phyloP scores from a whole-genome alignment of 2,329 filamentous ascomycete genomes.

The Diaporthe vexans region DNA sequence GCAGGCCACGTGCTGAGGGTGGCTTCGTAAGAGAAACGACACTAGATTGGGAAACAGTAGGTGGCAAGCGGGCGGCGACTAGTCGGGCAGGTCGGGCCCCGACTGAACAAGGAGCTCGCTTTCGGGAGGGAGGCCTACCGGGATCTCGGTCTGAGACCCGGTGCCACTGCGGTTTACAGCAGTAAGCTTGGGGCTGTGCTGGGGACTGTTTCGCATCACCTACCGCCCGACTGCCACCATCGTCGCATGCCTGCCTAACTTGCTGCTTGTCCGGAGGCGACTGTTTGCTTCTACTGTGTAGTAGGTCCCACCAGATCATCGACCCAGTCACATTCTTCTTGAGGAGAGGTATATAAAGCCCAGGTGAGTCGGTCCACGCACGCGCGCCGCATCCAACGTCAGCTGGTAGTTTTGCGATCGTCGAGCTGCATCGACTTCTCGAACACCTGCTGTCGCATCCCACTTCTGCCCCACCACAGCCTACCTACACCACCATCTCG shows the following conservation, averaged over 20 bases:
- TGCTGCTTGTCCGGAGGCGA: not conserved
- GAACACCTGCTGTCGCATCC: constrained; percentile 31
- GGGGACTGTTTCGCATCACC: constrained; percentile 29
- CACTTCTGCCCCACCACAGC: constrained; percentile 35
- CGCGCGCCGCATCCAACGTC: too few relatives aligned
- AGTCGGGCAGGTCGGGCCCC: constrained; percentile 7
- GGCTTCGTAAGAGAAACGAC: not conserved
- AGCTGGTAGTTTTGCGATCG: constrained; percentile 3
- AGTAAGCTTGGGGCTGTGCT: constrained; percentile 31
- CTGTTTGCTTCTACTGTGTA: constrained; percentile 25
- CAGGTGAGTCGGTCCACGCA: not conserved
- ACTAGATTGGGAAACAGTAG: not conserved
- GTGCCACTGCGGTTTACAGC: constrained; percentile 26
- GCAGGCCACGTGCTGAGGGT: constrained; percentile 10
- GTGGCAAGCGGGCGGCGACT: constrained; percentile 8
- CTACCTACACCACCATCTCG: constrained; percentile 31
- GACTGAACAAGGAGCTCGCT: constrained; percentile 13
- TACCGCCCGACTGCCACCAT: constrained; percentile 25
- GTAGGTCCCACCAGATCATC: constrained; percentile 5
- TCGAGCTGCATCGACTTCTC: constrained; percentile 28
- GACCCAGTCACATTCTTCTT: not conserved
- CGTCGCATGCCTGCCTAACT: not conserved
- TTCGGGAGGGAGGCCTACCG: constrained; percentile 30
- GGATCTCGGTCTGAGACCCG: constrained; percentile 26
- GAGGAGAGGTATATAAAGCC: constrained; percentile 15